Base-by-base conservation (phyloP, 169 alveolate species). In the Sarcocystis neurona region DNA sequence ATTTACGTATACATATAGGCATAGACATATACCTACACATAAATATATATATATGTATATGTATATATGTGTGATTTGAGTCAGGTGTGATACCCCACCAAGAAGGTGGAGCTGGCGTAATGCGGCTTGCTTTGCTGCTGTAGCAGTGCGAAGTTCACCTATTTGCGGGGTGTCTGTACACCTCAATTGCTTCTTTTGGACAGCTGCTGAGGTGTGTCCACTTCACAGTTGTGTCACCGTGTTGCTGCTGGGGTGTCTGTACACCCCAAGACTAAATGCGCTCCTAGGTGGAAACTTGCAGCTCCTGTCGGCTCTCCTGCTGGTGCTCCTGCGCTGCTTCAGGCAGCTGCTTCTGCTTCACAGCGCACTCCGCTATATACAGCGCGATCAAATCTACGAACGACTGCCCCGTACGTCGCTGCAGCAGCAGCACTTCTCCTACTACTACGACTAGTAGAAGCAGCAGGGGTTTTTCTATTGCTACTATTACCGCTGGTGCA, bases 341-440 rank as follows among this genome's bases (percentile, higher is more conserved):
- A 63, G 75, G 75, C 75, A 44, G 43, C 43, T 63, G 75, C 75
- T 63, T 6, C 75, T 63, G 39, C 39, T 63, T 4, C 75, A 44
- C 23, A 63, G 46, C 5, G 75, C 75, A 2, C 75, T 63, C 75
- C 75, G 75, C 39, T 44, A 63, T 44, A 15, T 63, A 63, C 75
- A 63, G 23, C 75, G 75, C 15, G 75, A 63, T 23, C n/a, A 39
- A 0, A 63, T 63, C 75, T 63, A 63, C 75, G 34, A 63, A 39
- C 10, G 39, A 0, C 75, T 63, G 46, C 75, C 37, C 0, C 39
- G 75, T 63, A 63, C 37, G 43, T 5, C 6, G 4, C 30, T 58
- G 6, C 6, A 6, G 60, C 15, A 6, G 27, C 15, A 6, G 2
- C 2, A 20, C 39, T 27, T 4, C 70, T 34, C n/a, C 27, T n/a